Evolutionary conservation across 345 rosid genomes (phyloP), one percentile per base, ranked within the genome.

Genomic region (Pugionium cornutum): DNA sequence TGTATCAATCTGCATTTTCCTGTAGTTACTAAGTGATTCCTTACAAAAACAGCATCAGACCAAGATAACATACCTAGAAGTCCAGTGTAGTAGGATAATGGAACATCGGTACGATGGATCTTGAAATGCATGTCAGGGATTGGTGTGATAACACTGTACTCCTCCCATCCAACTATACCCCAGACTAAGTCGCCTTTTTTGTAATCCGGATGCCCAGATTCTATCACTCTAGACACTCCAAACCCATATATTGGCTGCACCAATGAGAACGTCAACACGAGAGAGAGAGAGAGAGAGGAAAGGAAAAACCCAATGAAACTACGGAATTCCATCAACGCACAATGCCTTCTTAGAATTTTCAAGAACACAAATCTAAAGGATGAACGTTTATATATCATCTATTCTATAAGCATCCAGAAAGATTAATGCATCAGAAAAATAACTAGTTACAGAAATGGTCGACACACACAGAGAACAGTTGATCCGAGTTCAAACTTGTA

Each of bases 121-220:
- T 89, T 86, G 32, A 79, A 62, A 43, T 79, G 71, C 39, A 42
- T 11, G 2, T 68, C 44, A 2, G 78, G 76, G 28, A 58, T 27
- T 4, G 83, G 57, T 3, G 72, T 68, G 36, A 34, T 58, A 32
- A 76, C 68, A 68, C 78, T 76, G 18, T 86, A 82, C 77, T 89
- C 86, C 55, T 86, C 90, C 96, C 88, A 89, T 2, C 80, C 77
- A 36, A 86, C 82, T 1, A 37, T 45, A 46, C 88, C 92, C 88
- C 83, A 82, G 40, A 83, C 75, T 29, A 83, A 59, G 64, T 89
- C 86, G 2, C 80, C 86, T 30, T 58, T 57, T 53, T 71, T 66
- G 84, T 77, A 80, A 7, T 76, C 79, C 0, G 80, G 77, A 43
- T 79, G 69, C 1, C 62, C 78, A 9, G 90, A 89, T 27, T 57